Evolutionary conservation across 352 stramenopile species (phyloP).

Genomic region (Phytophthora citrophthora): DNA sequence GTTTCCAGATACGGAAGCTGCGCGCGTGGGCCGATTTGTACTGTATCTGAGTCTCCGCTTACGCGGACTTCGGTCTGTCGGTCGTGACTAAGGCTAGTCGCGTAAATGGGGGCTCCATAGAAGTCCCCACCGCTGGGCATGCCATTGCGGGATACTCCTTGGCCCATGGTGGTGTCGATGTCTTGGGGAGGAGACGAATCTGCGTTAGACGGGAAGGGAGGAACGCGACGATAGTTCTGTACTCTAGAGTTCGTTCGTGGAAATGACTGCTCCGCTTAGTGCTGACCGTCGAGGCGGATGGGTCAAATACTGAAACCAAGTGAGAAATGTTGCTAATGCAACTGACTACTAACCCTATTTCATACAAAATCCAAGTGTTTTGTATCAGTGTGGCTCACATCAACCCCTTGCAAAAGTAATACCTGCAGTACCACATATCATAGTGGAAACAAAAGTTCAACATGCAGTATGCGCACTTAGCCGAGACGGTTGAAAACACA

Average conservation of each 20-base stretch:
- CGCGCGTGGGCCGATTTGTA: slow-evolving; percentile 72
- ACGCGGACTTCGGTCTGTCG: slow-evolving; percentile 84
- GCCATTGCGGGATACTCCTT: slow-evolving; percentile 63
- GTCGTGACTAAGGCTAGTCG: slow-evolving; percentile 85
- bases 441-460: slow-evolving; percentile 21
- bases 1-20: slow-evolving; percentile 76
- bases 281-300: slow-evolving; percentile 15
- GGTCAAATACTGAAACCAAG: slow-evolving; percentile 28
- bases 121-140: slow-evolving; percentile 75
- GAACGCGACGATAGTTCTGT: not conserved
- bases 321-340: slow-evolving; percentile 37
- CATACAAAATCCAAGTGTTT: slow-evolving; percentile 14
- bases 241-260: slow-evolving; percentile 23
- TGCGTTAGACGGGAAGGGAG: too few relatives aligned
- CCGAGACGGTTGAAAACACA: slow-evolving; percentile 22
- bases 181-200: too few relatives aligned
- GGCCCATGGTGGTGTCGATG: slow-evolving; percentile 50
- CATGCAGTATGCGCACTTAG: slow-evolving; percentile 24
- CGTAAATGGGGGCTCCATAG: slow-evolving; percentile 85
- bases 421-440: slow-evolving; percentile 1
- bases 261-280: slow-evolving; percentile 20
- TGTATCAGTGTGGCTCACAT: slow-evolving; percentile 6
- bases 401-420: slow-evolving; percentile 6
- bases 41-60: slow-evolving; percentile 62
- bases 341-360: slow-evolving; percentile 32